Evolutionary conservation across 202 grass and related monocot species (phyloP), one percentile per base, ranked within the genome.

Genomic region (Schoenoplectus tabernaemontani): DNA sequence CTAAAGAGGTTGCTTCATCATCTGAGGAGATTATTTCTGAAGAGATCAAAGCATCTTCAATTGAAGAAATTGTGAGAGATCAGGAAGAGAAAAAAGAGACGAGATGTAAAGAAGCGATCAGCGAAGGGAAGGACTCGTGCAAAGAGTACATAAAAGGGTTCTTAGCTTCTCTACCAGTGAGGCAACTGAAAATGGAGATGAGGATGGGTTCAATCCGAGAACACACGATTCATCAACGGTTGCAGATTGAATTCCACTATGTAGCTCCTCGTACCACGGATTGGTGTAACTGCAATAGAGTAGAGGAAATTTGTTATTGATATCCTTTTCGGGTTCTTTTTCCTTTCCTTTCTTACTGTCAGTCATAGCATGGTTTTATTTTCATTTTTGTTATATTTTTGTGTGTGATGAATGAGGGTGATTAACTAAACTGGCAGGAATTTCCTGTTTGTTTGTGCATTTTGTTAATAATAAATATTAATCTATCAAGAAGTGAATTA

Each of bases 191-290:
- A 78, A 20, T 53, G 33, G 86, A 88, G 46, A 57, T 85, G 15
- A 46, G 37, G 19, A 76, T 57, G 47, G 83, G 78, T 7, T 62
- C 24, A 2, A 62, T 82, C 38, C 50, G 39, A 30, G 78, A 85
- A 37, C 3, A 73, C 23, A 54, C 67, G 50, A 42, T 88, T 74
- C 82, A 84, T 81, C 61, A 51, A 7, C 69, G 60, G 16, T 39
- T 88, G 50, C 86, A 88, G 28, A 82, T 88, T 16, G 86, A 88
- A 11, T 84, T 88, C 60, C 86, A 88, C 39, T 84, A 59, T 64
- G 66, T 80, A 37, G 58, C 63, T 78, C 80, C 61, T 67, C 47
- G 8, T 41, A 19, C 51, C 72, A 43, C 30, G 17, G 76, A 78
- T 47, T 41, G 56, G 44, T 44, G 4, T 2, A 53, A 53, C 15